Conservation (phyloP, 306 rosid genomes). For the Cicer pinnatifidum region DNA sequence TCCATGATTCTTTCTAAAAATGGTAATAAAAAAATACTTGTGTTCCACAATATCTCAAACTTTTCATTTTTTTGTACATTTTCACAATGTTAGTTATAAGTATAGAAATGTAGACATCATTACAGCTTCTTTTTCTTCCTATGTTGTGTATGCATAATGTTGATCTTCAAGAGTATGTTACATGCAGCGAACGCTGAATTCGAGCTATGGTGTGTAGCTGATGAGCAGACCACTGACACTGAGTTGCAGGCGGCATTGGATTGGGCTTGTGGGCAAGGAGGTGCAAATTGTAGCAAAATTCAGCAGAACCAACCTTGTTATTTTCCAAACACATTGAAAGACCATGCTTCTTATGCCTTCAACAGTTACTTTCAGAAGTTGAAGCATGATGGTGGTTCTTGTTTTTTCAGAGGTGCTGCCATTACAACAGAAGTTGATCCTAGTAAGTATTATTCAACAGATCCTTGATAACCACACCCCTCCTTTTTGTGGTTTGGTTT, state of each 20-base stretch:
- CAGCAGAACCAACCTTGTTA: slow-evolving; percentile 68
- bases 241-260: slow-evolving; percentile 76
- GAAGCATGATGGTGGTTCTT: slow-evolving; percentile 72
- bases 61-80: neutral
- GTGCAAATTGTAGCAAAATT: slow-evolving; percentile 76
- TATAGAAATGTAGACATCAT: neutral
- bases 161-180: neutral
- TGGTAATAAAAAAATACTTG: slow-evolving; percentile 51
- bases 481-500: neutral
- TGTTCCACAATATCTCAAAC: slow-evolving; percentile 2
- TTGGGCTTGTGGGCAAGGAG: slow-evolving; percentile 85
- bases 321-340: slow-evolving; percentile 65
- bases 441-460: slow-evolving; percentile 52
- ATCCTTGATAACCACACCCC: neutral
- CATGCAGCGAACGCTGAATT: slow-evolving; percentile 51
- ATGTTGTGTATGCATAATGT: neutral
- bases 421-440: slow-evolving; percentile 80
- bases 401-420: slow-evolving; percentile 75
- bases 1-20: slow-evolving; percentile 51
- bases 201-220: slow-evolving; percentile 85
- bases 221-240: slow-evolving; percentile 66
- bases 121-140: neutral
- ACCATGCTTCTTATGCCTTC: slow-evolving; percentile 87
- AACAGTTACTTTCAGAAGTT: slow-evolving; percentile 69
- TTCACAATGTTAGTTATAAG: neutral